Conservation (phyloP, 2,329 filamentous ascomycete genomes). For the Neophaeococcomyces aloes region DNA sequence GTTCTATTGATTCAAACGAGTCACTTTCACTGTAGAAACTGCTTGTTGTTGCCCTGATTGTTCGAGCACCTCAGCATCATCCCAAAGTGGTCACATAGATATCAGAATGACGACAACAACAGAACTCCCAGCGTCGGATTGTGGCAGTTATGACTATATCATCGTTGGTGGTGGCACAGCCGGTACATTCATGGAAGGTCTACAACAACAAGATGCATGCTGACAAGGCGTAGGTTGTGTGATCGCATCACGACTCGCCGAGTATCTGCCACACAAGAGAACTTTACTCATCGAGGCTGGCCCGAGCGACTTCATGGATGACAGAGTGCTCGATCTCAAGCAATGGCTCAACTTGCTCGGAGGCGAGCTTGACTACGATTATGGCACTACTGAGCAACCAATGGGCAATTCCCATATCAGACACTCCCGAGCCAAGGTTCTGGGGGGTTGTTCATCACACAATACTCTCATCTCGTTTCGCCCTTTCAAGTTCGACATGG, state of each 20-base stretch:
- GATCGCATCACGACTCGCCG: slow-evolving; percentile 65
- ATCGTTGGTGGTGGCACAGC: slow-evolving; percentile 78
- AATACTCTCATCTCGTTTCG: slow-evolving; percentile 91
- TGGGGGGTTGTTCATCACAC: slow-evolving; percentile 86
- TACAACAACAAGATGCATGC: slow-evolving; percentile 6
- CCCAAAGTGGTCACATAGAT: not conserved
- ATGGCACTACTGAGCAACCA: slow-evolving; percentile 78
- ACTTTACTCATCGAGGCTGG: slow-evolving; percentile 80
- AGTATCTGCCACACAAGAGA: slow-evolving; percentile 72
- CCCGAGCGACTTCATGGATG: slow-evolving; percentile 79
- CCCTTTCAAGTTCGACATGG: slow-evolving; percentile 78
- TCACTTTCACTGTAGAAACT: too few species aligned
- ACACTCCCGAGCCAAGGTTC: slow-evolving; percentile 83
- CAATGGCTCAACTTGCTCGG: slow-evolving; percentile 79
- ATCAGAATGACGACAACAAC: slow-evolving; percentile 53
- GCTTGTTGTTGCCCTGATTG: too few species aligned
- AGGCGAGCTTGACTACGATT: slow-evolving; percentile 84
- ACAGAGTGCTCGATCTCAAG: slow-evolving; percentile 74
- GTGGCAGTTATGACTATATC: slow-evolving; percentile 68
- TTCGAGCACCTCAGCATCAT: not conserved
- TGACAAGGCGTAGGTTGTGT: slow-evolving; percentile 53
- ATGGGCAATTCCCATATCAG: slow-evolving; percentile 82
- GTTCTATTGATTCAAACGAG: too few species aligned
- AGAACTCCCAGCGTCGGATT: slow-evolving; percentile 52
- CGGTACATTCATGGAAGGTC: slow-evolving; percentile 2